phyloP scores from a whole-genome alignment of 2,329 filamentous ascomycete genomes.

The Pezicula rhizophila region DNA sequence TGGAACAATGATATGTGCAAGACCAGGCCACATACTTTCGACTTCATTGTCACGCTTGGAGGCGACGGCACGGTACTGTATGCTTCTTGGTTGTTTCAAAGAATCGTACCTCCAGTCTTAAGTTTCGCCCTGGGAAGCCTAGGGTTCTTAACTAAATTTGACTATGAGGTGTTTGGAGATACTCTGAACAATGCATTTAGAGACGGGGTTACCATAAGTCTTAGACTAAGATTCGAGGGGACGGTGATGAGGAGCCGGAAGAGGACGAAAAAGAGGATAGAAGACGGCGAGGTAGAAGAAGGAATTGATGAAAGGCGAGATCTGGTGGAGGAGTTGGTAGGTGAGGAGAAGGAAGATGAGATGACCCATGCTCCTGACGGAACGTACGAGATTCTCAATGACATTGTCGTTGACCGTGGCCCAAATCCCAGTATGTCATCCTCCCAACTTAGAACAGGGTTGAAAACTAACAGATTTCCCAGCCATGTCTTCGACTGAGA shows the following conservation, averaged over 20 bases:
- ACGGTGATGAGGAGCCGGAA: conserved; percentile 80
- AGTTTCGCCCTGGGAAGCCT: conserved; percentile 88
- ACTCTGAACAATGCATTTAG: conserved; percentile 68
- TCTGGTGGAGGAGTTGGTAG: conserved; percentile 83
- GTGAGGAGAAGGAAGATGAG: conserved; percentile 76
- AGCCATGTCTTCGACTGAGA: conserved; percentile 87
- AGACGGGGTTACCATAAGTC: conserved; percentile 81
- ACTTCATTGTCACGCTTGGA: conserved; percentile 86
- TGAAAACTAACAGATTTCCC: conserved; percentile 5
- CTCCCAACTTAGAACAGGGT: neutral
- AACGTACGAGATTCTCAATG: conserved; percentile 88
- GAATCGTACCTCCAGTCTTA: conserved; percentile 86
- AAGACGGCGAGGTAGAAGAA: conserved; percentile 29
- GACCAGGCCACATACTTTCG: conserved; percentile 76
- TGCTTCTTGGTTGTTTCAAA: conserved; percentile 93
- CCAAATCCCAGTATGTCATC: conserved; percentile 76
- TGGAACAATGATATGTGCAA: conserved; percentile 80
- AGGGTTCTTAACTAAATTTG: conserved; percentile 94
- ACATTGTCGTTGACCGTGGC: conserved; percentile 91
- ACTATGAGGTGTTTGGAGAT: conserved; percentile 68
- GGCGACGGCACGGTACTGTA: conserved; percentile 97
- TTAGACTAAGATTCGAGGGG: conserved; percentile 85
- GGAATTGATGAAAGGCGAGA: conserved; percentile 46
- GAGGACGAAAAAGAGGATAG: conserved; percentile 28
- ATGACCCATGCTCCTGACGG: conserved; percentile 80